Conservation (phyloP, 2,329 filamentous ascomycete genomes). For the Nemania bipapillata region DNA sequence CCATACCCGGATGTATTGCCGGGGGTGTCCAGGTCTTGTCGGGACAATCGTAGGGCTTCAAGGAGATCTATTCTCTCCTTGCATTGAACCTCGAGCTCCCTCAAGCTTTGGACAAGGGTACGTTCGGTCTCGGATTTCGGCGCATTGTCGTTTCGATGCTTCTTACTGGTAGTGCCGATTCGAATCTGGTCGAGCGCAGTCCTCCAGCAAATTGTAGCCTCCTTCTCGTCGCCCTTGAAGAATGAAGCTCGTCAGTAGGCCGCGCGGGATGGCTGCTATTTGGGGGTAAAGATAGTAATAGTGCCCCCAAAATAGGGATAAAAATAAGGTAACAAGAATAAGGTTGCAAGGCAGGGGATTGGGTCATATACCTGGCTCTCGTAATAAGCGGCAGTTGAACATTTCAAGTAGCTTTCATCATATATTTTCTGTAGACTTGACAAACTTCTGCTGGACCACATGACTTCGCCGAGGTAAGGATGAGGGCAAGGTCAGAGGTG, state of each 20-base stretch:
- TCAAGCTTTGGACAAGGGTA: constrained; percentile 81
- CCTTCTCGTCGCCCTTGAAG: constrained; percentile 82
- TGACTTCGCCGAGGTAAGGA: constrained; percentile 47
- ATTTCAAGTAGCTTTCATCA: constrained; percentile 93
- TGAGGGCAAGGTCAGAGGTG: background rate
- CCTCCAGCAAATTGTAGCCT: constrained; percentile 91
- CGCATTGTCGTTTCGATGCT: constrained; percentile 70
- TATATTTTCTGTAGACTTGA: constrained; percentile 94
- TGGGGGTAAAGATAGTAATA: too few relatives aligned
- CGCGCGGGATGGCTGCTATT: background rate
- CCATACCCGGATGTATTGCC: constrained; percentile 36
- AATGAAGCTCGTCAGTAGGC: constrained; percentile 5
- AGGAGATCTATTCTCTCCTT: constrained; percentile 92
- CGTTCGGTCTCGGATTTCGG: constrained; percentile 85
- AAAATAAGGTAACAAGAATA: too few relatives aligned
- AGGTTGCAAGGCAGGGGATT: background rate
- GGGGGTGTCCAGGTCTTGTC: constrained; percentile 56
- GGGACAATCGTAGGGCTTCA: constrained; percentile 78
- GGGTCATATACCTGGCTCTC: constrained; percentile 73
- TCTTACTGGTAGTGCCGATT: constrained; percentile 81
- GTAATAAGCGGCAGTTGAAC: constrained; percentile 95
- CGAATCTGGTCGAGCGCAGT: constrained; percentile 88
- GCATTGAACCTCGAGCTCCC: constrained; percentile 87
- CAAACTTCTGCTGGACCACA: constrained; percentile 67
- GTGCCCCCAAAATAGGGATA: background rate